Evolutionary conservation across 2,329 filamentous ascomycete genomes (phyloP).

Genomic region (Aspergillus viridinutans): DNA sequence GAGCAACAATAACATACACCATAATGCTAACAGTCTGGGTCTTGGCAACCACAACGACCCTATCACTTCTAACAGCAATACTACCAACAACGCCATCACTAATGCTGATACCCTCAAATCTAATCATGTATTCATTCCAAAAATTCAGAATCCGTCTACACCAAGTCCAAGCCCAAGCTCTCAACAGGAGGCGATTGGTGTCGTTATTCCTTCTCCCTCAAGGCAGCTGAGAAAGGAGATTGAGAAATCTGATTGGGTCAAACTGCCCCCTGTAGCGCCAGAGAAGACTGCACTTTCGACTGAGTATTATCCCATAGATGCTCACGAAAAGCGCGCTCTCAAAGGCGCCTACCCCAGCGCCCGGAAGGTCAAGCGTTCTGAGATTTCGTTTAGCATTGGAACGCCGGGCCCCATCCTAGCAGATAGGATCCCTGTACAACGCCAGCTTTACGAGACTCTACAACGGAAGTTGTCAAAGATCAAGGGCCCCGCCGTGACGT

Average conservation of each 20-base stretch:
- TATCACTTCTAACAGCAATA: neutral
- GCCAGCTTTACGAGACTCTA: slow-evolving; percentile 14
- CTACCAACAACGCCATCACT: neutral
- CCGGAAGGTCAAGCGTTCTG: slow-evolving; percentile 10
- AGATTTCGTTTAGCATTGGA: slow-evolving; percentile 7
- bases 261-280: neutral
- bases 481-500: slow-evolving; percentile 26
- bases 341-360: slow-evolving; percentile 17
- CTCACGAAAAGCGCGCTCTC: slow-evolving; percentile 12
- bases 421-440: neutral
- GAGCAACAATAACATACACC: neutral
- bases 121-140: neutral
- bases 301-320: slow-evolving; percentile 21
- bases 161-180: neutral
- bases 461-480: slow-evolving; percentile 22
- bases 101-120: neutral
- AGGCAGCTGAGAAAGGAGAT: slow-evolving; percentile 14
- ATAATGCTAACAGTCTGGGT: neutral
- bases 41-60: neutral
- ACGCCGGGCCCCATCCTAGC: slow-evolving; percentile 7
- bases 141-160: slow-evolving; percentile 8
- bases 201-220: slow-evolving; percentile 24
- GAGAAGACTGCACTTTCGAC: slow-evolving; percentile 16
- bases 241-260: slow-evolving; percentile 5
- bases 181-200: slow-evolving; percentile 8